These are phyloP conservation scores for Lanmaoa rubissima DNA, from an alignment of 768 basidiomycete species.

Conservation along the genomic window DNA sequence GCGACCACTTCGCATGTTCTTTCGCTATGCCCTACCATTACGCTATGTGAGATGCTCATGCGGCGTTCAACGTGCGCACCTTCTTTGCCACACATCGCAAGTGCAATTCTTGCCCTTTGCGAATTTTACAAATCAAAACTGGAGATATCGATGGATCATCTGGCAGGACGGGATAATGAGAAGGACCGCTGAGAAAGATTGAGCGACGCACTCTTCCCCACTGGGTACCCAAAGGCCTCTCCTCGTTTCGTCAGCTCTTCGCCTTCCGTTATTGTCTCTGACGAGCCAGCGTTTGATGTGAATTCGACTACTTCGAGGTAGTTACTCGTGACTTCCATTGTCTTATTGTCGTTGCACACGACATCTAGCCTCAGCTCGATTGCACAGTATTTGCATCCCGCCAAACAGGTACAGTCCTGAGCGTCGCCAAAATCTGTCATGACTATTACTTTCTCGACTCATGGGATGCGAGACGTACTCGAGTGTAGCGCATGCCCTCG, in stretches of 20 bases:
- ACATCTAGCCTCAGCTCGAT: conserved; percentile 80
- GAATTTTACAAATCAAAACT: conserved; percentile 86
- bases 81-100: conserved; percentile 89
- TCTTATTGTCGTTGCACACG: conserved; percentile 64
- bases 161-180: conserved; percentile 27
- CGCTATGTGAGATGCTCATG: not conserved
- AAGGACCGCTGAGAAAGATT: not conserved
- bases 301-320: conserved; percentile 66
- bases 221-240: conserved; percentile 75
- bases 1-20: conserved; percentile 99
- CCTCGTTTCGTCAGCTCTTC: conserved; percentile 75
- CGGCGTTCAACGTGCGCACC: conserved; percentile 42
- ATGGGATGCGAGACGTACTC: conserved; percentile 44
- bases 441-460: not conserved
- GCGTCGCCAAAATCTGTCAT: conserved; percentile 4
- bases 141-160: conserved; percentile 63
- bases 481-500: conserved; percentile 78
- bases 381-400: conserved; percentile 83
- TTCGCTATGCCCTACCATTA: conserved; percentile 86
- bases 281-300: conserved; percentile 38
- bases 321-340: conserved; percentile 85
- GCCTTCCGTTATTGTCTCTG: conserved; percentile 39
- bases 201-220: conserved; percentile 68
- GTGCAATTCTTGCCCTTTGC: conserved; percentile 90
- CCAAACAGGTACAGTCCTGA: conserved; percentile 90